These are phyloP conservation scores for Chrysosporium queenslandicum DNA, from an alignment of 2,329 filamentous ascomycete species.

Conservation along the genomic window DNA sequence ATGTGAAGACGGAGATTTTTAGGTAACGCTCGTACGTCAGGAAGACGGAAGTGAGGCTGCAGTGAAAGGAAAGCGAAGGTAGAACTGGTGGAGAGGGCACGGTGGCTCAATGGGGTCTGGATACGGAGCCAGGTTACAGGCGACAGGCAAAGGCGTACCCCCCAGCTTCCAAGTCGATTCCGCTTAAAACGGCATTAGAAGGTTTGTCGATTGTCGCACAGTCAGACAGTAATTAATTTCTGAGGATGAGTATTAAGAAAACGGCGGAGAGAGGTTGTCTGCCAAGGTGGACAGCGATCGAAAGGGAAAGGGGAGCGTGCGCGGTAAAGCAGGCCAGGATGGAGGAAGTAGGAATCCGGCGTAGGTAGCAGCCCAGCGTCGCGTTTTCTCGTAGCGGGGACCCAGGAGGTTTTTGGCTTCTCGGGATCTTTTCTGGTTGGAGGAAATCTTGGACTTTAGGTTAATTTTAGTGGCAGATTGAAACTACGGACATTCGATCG, in stretches of 20 bases:
- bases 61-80: neutral
- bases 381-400: slow-evolving; percentile 5
- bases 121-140: neutral
- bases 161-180: no score
- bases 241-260: neutral
- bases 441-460: neutral
- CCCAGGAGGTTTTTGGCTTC: neutral
- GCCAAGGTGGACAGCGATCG: slow-evolving; percentile 4
- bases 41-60: neutral
- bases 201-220: neutral
- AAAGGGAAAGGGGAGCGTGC: slow-evolving; percentile 3
- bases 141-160: no score
- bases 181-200: no score
- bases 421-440: slow-evolving; percentile 11
- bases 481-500: no score
- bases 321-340: slow-evolving; percentile 5
- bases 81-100: neutral
- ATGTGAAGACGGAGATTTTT: neutral
- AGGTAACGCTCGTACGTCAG: neutral
- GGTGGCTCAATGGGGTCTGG: neutral
- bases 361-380: slow-evolving; percentile 8
- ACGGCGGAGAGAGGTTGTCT: neutral
- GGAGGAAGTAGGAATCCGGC: slow-evolving; percentile 3
- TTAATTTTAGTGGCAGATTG: slow-evolving; percentile 5
- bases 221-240: neutral